These are phyloP conservation scores for Saksenaea vasiformis DNA, from an alignment of 371 early-diverging fungal species.

Conservation along the genomic window DNA sequence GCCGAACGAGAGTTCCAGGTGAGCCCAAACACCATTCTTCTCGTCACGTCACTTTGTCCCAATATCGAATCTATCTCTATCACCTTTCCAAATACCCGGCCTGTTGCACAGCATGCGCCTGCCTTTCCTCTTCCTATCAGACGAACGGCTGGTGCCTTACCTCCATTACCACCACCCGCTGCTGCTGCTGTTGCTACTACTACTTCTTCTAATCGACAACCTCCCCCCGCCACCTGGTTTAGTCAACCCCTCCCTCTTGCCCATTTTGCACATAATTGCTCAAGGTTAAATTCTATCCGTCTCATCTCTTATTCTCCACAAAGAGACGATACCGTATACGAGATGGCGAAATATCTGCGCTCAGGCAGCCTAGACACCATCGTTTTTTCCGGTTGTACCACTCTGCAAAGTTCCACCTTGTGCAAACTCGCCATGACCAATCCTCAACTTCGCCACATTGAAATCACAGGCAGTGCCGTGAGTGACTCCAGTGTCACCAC, in stretches of 20 bases:
- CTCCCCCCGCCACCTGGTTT: slow-evolving; percentile 11
- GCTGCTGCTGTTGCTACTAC: too few species aligned
- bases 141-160: slow-evolving; percentile 15
- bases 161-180: slow-evolving; percentile 15
- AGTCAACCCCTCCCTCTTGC: slow-evolving; percentile 40
- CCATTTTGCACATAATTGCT: slow-evolving; percentile 49
- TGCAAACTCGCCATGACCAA: slow-evolving; percentile 47
- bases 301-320: slow-evolving; percentile 47
- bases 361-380: slow-evolving; percentile 35
- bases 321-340: slow-evolving; percentile 50
- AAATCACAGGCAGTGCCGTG: slow-evolving; percentile 43
- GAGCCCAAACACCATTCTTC: slow-evolving; percentile 36
- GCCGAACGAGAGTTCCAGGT: slow-evolving; percentile 42
- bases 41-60: slow-evolving; percentile 40
- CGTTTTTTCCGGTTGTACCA: slow-evolving; percentile 33
- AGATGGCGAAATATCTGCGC: slow-evolving; percentile 48
- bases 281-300: slow-evolving; percentile 33
- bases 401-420: slow-evolving; percentile 45
- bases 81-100: slow-evolving; percentile 41
- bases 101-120: slow-evolving; percentile 31
- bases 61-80: slow-evolving; percentile 40
- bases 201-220: slow-evolving; percentile 11
- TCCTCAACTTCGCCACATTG: slow-evolving; percentile 38
- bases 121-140: slow-evolving; percentile 22
- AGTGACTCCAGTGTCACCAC: slow-evolving; percentile 41